Evolutionary conservation across 768 basidiomycete species (phyloP), one percentile per base, ranked within the genome.

Genomic region (Jaapia argillacea): DNA sequence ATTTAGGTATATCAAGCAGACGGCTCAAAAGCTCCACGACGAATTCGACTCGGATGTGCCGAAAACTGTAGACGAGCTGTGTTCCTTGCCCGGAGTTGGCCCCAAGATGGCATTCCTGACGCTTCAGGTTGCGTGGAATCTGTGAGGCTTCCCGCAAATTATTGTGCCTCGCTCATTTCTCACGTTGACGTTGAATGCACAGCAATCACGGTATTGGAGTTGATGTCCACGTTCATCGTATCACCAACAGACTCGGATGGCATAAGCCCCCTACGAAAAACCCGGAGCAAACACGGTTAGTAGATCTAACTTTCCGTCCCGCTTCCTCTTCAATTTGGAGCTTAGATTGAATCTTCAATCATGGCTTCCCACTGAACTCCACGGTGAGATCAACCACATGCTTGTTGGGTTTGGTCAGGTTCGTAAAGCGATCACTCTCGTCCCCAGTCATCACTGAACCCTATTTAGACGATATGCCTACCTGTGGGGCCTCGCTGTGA

Each of bases 41-140:
- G 71, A 81, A 0, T 89, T 88, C 46, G 71, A 73, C 36, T 81
- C 81, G 2, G 92, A 97, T 47, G 81, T 98, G 0, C 94, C 94
- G 0, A 79, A 84, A 57, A 92, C 89, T 0, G 78, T 84, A 3
- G 91, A 91, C 27, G 88, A 87, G 31, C 67, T 99, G 6, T 88
- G 90, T 51, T 83, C 84, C 4, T 63, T 98, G 10, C 80, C 81
- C 2, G 94, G 94, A 0, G 92, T 97, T 0, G 94, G 94, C 0
- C 94, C 92, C 0, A 98, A 99, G 61, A 96, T 98, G 91, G 89
- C 89, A 1, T 94, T 88, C 62, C 59, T 96, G 26, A 67, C 79
- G 2, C 68, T 94, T 2, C 90, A 91, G 51, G 74, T 75, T 22
- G 90, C 88, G 1, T 94, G 88, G 89, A 73, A 84, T 49, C 48